Base-by-base conservation (phyloP, 129 eudicot genomes). In the Gnaphalium uliginosum region DNA sequence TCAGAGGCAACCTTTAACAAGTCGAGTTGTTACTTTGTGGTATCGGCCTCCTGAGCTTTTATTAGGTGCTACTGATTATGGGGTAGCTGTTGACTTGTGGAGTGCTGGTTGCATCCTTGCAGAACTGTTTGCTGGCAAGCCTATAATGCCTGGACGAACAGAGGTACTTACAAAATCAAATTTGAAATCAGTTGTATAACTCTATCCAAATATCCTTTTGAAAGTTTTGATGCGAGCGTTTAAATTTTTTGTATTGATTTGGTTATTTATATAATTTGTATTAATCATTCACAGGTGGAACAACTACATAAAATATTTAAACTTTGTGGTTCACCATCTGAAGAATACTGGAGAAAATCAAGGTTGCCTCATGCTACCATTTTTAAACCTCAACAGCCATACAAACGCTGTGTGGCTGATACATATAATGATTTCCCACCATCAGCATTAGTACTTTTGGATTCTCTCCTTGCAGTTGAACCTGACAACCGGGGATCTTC, bases 241-340 rank as follows among this genome's bases (percentile, higher is more conserved):
- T 60, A 11, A 60, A 22, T 3, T 24, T 24, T 65, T 22, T 46
- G 23, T 43, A 48, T 29, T 56, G 25, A 13, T 19, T 39, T 73
- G 21, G 24, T 41, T 43, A 66, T 74, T 54, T n/a, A 35, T 50
- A 68, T 71, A 26, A 46, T 39, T 7, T 71, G 9, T 78, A 27
- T 69, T 33, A 25, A 70, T 78, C 24, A 73, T 41, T 48, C 50
- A 64, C 23, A 89, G 96, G 96, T 90, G 72, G 96, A 90, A 75
- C 96, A 89, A 74, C 81, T 87, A 69, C 96, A 89, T 73, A 90
- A 90, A 79, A 90, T 90, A 4, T 90, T 90, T 63, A 90, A 90
- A 83, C 90, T 90, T 19, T 90, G 96, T n/a, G 96, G 96, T 72
- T 90, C 96, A 0, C 96, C 96, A 69, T 81, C 92, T 29, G 96